Evolutionary conservation across 352 stramenopile species (phyloP), one percentile per base, ranked within the genome.

Genomic region (Pythium volutum): DNA sequence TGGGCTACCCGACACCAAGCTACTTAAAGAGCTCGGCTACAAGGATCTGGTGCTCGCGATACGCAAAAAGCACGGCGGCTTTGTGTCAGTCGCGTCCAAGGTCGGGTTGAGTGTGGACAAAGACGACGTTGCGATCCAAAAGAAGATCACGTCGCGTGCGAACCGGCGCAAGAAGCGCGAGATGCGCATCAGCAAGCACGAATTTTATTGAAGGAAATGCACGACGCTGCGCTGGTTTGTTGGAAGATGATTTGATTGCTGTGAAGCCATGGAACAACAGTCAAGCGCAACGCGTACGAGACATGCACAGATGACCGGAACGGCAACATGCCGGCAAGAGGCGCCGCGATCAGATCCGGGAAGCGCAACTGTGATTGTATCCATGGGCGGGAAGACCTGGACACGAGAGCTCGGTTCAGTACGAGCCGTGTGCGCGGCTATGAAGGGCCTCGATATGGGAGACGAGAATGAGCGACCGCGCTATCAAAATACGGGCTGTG

Each of bases 51-150:
- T 94, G 36, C 63, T 83, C 31, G 80, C 84, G 9, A 91, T 94
- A 60, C 84, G 81, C 39, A 94, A 94, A 62, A 91, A 91, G 50
- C 84, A 94, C 62, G 84, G 84, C 25, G 82, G 84, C 7, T 77
- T 94, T 31, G 77, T 87, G 27, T 42, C 60, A 25, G 76, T 94
- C 18, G 79, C 82, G 8, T 34, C 64, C 29, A 88, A 87, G 58
- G 64, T 94, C 50, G 82, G 82, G 1, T 57, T 76, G 9, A 41
- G 11, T 14, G 79, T 79, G 14, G 66, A 76, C 0, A 22, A 64
- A 16, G 56, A 81, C 8, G 58, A 75, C 31, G 26, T 84, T 16
- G 76, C 84, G n/a, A 70, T 86, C 59, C 79, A 91, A 51, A 91
- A 89, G 62, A 86, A 87, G 66, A 62, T 90, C 48, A 75, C 55